Percentiles rank a stretch among this genome's conserved stretches.
phyloP scores from a whole-genome alignment of 176 grass and related monocot genomes.

The Musa schizocarpa region DNA sequence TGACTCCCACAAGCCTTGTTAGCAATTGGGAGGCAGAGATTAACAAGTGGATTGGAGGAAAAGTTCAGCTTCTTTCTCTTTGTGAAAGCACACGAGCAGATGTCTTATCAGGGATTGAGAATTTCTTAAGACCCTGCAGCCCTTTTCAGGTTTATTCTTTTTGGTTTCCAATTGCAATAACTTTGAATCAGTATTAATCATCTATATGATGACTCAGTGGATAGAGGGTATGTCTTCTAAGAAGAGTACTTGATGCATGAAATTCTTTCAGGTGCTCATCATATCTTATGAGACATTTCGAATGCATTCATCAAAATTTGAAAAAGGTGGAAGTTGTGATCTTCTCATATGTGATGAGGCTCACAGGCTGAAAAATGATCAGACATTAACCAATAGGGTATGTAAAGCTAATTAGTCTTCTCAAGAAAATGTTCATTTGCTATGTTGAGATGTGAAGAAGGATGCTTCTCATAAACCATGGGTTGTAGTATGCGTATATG shows the following conservation, averaged over 20 bases:
- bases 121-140: constrained; percentile 68
- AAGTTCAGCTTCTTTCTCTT: constrained; percentile 64
- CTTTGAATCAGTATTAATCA: constrained; percentile 18
- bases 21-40: constrained; percentile 97
- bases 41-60: constrained; percentile 77
- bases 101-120: constrained; percentile 88
- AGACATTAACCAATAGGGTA: constrained; percentile 93
- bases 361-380: constrained; percentile 94
- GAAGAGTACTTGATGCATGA: constrained; percentile 3
- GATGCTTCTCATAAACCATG: not conserved
- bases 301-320: constrained; percentile 96
- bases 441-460: not conserved
- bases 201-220: not conserved
- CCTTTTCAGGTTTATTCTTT: constrained; percentile 60
- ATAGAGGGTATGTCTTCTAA: not conserved
- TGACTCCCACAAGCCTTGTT: constrained; percentile 93
- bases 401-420: constrained; percentile 1
- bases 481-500: not conserved
- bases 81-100: constrained; percentile 92
- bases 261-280: constrained; percentile 69
- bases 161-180: constrained; percentile 3
- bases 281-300: constrained; percentile 96
- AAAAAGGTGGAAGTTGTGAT: constrained; percentile 72
- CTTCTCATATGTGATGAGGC: constrained; percentile 98
- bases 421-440: not conserved